phyloP scores from a whole-genome alignment of 2,329 filamentous ascomycete genomes.

The Beauveria asiatica region DNA sequence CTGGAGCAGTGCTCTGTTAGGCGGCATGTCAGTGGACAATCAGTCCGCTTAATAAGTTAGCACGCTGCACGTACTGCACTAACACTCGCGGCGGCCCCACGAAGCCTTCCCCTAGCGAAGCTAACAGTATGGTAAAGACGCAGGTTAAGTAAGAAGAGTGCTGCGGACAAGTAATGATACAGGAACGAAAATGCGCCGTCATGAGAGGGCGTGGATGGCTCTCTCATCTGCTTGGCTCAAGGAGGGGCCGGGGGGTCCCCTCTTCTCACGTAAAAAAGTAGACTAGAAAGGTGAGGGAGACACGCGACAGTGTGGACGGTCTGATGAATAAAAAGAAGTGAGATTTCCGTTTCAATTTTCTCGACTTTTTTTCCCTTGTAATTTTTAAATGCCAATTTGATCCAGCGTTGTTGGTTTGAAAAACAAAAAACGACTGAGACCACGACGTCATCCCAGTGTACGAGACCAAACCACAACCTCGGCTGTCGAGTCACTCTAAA shows the following conservation, averaged over 20 bases:
- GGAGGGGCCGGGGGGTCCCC: slow-evolving; percentile 1
- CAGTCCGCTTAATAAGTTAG: not conserved
- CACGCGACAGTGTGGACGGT: not conserved
- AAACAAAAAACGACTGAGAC: too few relatives aligned
- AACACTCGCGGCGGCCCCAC: not conserved
- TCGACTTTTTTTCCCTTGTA: not conserved
- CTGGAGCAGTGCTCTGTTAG: not conserved
- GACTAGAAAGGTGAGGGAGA: not conserved
- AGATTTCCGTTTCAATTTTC: not conserved
- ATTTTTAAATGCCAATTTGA: not conserved
- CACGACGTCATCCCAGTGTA: slow-evolving; percentile 1
- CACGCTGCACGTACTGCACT: not conserved
- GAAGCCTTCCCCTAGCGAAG: not conserved
- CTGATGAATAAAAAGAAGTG: not conserved
- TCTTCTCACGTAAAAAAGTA: slow-evolving; percentile 10
- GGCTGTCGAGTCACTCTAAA: slow-evolving; percentile 3
- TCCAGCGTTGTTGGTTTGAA: not conserved
- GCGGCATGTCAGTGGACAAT: not conserved
- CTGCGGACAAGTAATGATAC: not conserved
- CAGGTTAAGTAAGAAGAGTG: not conserved
- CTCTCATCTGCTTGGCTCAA: slow-evolving; percentile 1
- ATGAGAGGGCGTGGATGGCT: not conserved
- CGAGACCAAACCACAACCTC: not conserved
- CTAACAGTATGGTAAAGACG: slow-evolving; percentile 4
- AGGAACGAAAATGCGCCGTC: not conserved